phyloP scores from a whole-genome alignment of 1,284 basidiomycete genomes.

The Limonomyces culmigenus region DNA sequence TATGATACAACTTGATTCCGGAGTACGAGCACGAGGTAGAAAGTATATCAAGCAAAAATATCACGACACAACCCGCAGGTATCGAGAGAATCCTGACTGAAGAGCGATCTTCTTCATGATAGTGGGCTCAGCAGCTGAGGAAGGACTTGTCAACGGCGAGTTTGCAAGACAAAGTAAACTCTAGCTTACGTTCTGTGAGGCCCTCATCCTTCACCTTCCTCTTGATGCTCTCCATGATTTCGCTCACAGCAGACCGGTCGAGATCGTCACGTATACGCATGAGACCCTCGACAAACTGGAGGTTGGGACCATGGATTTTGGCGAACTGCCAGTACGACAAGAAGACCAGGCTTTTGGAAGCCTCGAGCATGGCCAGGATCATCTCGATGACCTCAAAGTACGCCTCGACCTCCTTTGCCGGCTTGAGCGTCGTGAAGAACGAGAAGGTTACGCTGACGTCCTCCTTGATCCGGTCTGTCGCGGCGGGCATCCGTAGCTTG shows the following conservation, averaged over 20 bases:
- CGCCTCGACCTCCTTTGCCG: conserved; percentile 63
- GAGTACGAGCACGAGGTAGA: too few species aligned
- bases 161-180: background rate
- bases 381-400: conserved; percentile 82
- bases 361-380: conserved; percentile 73
- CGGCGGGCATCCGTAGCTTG: conserved; percentile 80
- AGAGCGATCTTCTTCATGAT: conserved; percentile 77
- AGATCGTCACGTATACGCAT: conserved; percentile 86
- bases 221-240: conserved; percentile 89
- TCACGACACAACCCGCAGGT: conserved; percentile 22
- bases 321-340: conserved; percentile 93
- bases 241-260: conserved; percentile 72
- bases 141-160: conserved; percentile 7
- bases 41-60: too few species aligned
- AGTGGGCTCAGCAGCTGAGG: conserved; percentile 53
- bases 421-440: conserved; percentile 74
- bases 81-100: conserved; percentile 56
- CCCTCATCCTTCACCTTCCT: conserved; percentile 85
- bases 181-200: conserved; percentile 72
- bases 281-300: conserved; percentile 80
- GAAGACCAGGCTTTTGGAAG: conserved; percentile 87
- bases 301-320: conserved; percentile 87
- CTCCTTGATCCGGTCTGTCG: conserved; percentile 65
- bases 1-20: too few species aligned
- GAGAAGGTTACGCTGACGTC: conserved; percentile 69